Conservation (phyloP, 345 rosid species). For the Hirschfeldia incana region DNA sequence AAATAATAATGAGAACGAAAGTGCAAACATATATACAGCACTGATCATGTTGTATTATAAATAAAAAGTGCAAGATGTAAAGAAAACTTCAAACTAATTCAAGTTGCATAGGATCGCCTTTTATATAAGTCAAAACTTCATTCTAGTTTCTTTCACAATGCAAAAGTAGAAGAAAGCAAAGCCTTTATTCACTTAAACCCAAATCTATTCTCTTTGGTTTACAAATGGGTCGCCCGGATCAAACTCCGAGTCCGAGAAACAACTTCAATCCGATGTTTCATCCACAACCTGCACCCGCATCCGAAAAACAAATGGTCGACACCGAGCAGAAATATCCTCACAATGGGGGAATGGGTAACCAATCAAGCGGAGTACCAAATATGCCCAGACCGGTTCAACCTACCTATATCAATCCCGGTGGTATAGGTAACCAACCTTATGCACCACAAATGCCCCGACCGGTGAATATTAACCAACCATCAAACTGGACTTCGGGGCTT, state of each 20-base stretch:
- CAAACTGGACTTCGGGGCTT: slow-evolving; percentile 58
- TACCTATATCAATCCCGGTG: slow-evolving; percentile 5
- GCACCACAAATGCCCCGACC: neutral
- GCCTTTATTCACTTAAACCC: neutral
- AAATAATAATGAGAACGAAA: neutral
- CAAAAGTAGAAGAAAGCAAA: neutral
- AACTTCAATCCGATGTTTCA: slow-evolving; percentile 20
- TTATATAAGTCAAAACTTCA: slow-evolving; percentile 25
- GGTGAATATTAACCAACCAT: neutral
- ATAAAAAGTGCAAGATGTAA: slow-evolving; percentile 3
- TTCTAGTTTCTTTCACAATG: neutral
- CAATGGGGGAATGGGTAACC: slow-evolving; percentile 17
- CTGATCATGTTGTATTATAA: neutral
- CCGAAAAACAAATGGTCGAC: neutral
- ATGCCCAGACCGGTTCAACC: neutral
- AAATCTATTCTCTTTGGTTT: neutral
- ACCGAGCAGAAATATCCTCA: slow-evolving; percentile 9
- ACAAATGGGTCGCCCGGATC: slow-evolving; percentile 36
- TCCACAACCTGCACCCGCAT: slow-evolving; percentile 11
- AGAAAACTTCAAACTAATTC: slow-evolving; percentile 21
- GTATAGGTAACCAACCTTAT: neutral
- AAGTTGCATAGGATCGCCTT: slow-evolving; percentile 8
- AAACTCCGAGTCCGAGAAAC: slow-evolving; percentile 12
- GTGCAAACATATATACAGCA: neutral
- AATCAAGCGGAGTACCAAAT: neutral